A percentile compares a stretch with the other conserved stretches of the same genome.
Evolutionary conservation across 768 basidiomycete species (phyloP).

Genomic region (Suillus lakei): DNA sequence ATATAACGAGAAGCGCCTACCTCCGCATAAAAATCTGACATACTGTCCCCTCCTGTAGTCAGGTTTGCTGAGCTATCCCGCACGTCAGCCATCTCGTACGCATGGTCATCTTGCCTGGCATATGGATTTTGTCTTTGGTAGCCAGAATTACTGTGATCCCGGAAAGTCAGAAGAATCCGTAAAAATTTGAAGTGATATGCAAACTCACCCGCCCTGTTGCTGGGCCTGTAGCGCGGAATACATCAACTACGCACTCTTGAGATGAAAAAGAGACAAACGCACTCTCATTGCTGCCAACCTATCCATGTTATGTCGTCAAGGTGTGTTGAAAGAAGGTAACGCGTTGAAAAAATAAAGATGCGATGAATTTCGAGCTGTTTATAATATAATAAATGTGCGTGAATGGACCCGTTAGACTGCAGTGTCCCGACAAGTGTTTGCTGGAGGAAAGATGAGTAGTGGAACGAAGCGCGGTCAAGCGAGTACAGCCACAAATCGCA

Average conservation of each 20-base stretch:
- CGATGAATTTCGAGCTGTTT: not conserved
- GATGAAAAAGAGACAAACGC: constrained; percentile 24
- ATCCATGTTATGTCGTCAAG: constrained; percentile 73
- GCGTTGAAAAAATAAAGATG: not conserved
- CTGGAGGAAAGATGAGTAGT: not conserved
- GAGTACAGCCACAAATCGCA: constrained; percentile 6
- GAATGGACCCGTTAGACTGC: not conserved
- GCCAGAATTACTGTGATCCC: constrained; percentile 33
- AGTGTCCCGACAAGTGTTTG: not conserved
- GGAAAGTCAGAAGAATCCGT: constrained; percentile 14
- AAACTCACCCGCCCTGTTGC: constrained; percentile 58
- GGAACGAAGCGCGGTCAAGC: not conserved
- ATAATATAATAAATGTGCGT: not conserved
- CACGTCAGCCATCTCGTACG: constrained; percentile 77
- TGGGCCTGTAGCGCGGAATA: constrained; percentile 55
- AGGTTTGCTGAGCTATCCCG: constrained; percentile 61
- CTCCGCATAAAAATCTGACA: constrained; percentile 78
- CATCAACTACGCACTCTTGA: constrained; percentile 11
- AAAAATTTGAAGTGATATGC: constrained; percentile 40
- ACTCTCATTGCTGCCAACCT: constrained; percentile 89
- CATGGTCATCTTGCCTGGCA: constrained; percentile 59
- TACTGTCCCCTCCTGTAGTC: constrained; percentile 51
- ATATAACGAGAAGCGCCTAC: constrained; percentile 43
- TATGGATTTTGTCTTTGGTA: constrained; percentile 60
- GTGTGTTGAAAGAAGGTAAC: constrained; percentile 35